Base-by-base conservation (phyloP, 1,284 basidiomycete genomes). In the Microbotryum saponariae region DNA sequence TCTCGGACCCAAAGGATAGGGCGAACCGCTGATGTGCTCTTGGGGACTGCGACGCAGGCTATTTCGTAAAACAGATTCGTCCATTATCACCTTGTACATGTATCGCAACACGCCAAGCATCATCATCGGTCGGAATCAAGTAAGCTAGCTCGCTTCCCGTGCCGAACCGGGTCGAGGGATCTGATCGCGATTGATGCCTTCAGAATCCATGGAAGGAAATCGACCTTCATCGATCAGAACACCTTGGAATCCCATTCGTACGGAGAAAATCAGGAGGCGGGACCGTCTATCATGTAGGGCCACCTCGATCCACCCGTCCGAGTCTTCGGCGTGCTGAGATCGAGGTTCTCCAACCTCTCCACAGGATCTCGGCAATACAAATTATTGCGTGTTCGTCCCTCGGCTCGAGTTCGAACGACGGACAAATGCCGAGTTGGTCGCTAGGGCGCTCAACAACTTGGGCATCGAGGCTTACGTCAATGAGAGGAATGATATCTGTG, bases 131-230 rank as follows among this genome's bases (percentile, higher is more conserved):
- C 81, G 94, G 56, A 96, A 97, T 75, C 94, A 82, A 67, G 80
- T 80, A 18, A 23, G 73, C 56, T 12, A n/a, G 12, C 31, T 10
- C 9, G n/a, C n/a, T 31, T 8, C 16, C 25, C 23, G 37, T 37
- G 54, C 33, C 27, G 37, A 46, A 3, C 23, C 27, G 1, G 2
- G 4, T 42, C 37, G 1, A 10, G 37, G 37, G 10, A 5, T 51
- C 42, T 31, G 9, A 7, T 27, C 44, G 1, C 25, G 6, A 8
- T 5, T 14, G 37, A 18, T 29, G 10, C n/a, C 21, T 14, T 9
- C 67, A 98, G 80, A 97, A 97, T 71, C 91, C 92, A 23, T 98
- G 94, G 94, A 93, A 90, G 74, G 96, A 99, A 76, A 85, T 93
- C 63, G 93, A 96, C 71, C 78, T 88, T 52, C 71, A 74, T 3